A percentile compares a stretch with the other conserved stretches of the same genome.
Evolutionary conservation across 1,284 basidiomycete genomes (phyloP).

Genomic region (Irpex sp.): DNA sequence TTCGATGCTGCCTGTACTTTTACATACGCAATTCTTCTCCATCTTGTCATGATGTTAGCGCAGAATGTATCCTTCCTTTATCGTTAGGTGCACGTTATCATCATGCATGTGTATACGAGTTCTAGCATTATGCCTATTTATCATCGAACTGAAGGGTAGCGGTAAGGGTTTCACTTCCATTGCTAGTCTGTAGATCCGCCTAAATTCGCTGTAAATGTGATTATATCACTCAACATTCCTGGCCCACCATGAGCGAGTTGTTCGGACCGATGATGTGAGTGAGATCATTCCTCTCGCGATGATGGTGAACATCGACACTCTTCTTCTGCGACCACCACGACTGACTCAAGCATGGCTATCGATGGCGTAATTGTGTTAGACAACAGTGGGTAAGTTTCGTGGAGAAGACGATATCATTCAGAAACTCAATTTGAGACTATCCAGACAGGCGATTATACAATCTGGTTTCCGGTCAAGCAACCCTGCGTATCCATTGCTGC

Average conservation of each 20-base stretch:
- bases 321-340: not conserved
- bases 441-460: conserved; percentile 84
- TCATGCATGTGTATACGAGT: not conserved
- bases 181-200: too few species aligned
- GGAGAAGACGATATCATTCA: conserved; percentile 6
- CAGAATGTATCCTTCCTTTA: not conserved
- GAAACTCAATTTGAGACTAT: conserved; percentile 9
- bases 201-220: too few species aligned
- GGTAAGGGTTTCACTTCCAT: too few species aligned
- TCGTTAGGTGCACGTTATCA: not conserved
- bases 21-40: not conserved
- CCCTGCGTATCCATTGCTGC: conserved; percentile 77
- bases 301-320: too few species aligned
- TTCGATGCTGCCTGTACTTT: conserved; percentile 8
- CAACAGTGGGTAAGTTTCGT: conserved; percentile 59
- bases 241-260: too few species aligned
- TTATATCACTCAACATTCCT: too few species aligned
- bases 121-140: not conserved
- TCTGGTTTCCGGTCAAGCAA: conserved; percentile 84
- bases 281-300: too few species aligned
- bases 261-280: not conserved
- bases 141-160: not conserved
- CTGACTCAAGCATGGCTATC: conserved; percentile 55
- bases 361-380: conserved; percentile 92
- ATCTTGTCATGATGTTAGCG: not conserved